Conservation (phyloP, 306 rosid genomes). For the Cucumis cinereus region DNA sequence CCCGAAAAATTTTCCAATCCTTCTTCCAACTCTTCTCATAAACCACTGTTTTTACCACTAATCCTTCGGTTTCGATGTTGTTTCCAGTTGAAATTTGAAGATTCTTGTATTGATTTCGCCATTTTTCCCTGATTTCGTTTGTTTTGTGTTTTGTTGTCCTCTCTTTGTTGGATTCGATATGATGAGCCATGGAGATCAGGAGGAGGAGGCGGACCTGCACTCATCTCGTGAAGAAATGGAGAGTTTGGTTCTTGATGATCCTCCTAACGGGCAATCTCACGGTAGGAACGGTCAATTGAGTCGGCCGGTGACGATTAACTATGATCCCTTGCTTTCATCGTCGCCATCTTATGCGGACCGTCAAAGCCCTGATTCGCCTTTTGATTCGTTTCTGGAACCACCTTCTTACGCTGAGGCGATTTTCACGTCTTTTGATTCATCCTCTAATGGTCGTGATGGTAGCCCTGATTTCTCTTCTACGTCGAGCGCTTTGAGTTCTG, state of each 20-base stretch:
- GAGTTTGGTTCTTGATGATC: constrained; percentile 27
- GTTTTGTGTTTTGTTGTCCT: neutral
- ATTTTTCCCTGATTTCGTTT: neutral
- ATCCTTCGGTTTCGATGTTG: neutral
- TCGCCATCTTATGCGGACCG: constrained; percentile 14
- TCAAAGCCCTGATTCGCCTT: constrained; percentile 14
- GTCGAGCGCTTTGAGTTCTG: constrained; percentile 27
- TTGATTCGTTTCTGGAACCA: constrained; percentile 24
- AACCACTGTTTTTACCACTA: neutral
- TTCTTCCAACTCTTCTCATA: neutral
- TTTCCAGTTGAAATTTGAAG: neutral
- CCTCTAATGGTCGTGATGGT: constrained; percentile 20
- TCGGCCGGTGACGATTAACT: neutral
- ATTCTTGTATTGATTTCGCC: neutral
- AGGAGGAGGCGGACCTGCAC: constrained; percentile 7
- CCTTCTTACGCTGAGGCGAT: constrained; percentile 32
- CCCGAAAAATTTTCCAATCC: neutral
- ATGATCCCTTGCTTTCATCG: constrained; percentile 11
- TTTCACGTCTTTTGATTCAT: constrained; percentile 31
- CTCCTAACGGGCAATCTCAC: constrained; percentile 16
- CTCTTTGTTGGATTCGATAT: constrained; percentile 7
- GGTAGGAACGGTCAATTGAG: neutral
- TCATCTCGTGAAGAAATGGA: constrained; percentile 31
- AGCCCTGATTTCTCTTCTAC: constrained; percentile 4
- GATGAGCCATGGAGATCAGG: constrained; percentile 22